phyloP scores from a whole-genome alignment of 371 early-diverging fungal species.

The Mucor saturninus region DNA sequence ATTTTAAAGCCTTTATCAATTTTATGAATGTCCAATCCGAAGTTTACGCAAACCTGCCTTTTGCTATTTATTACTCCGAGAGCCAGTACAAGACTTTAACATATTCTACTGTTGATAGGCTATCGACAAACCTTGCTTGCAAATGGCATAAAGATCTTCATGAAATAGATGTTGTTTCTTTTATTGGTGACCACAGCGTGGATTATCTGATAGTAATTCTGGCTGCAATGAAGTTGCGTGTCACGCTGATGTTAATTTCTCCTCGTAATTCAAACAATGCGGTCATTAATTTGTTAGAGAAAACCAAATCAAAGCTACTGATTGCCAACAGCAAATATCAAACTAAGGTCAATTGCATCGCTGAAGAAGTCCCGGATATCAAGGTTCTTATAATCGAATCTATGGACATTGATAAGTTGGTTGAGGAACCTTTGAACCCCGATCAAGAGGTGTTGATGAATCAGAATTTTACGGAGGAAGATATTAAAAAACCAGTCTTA shows the following conservation, averaged over 20 bases:
- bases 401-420: constrained; percentile 18
- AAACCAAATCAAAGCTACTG: constrained; percentile 26
- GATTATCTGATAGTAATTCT: constrained; percentile 28
- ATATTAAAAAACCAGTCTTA: constrained; percentile 16
- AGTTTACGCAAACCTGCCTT: background rate
- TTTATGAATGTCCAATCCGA: background rate
- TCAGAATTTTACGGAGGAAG: constrained; percentile 10
- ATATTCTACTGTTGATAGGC: constrained; percentile 32
- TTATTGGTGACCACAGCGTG: constrained; percentile 30
- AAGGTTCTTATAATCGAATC: background rate
- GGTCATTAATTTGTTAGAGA: constrained; percentile 27
- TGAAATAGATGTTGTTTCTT: constrained; percentile 12
- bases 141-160: constrained; percentile 9
- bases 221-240: constrained; percentile 33
- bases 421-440: constrained; percentile 21
- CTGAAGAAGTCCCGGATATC: constrained; percentile 3
- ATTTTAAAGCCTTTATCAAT: background rate
- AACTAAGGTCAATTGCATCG: constrained; percentile 9
- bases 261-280: constrained; percentile 42
- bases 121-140: constrained; percentile 40
- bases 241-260: constrained; percentile 30
- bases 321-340: constrained; percentile 26
- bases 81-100: constrained; percentile 23
- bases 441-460: constrained; percentile 5
- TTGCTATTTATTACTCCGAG: constrained; percentile 9